Conservation (phyloP, 2,329 filamentous ascomycete genomes). For the Ilyonectria destructans region DNA sequence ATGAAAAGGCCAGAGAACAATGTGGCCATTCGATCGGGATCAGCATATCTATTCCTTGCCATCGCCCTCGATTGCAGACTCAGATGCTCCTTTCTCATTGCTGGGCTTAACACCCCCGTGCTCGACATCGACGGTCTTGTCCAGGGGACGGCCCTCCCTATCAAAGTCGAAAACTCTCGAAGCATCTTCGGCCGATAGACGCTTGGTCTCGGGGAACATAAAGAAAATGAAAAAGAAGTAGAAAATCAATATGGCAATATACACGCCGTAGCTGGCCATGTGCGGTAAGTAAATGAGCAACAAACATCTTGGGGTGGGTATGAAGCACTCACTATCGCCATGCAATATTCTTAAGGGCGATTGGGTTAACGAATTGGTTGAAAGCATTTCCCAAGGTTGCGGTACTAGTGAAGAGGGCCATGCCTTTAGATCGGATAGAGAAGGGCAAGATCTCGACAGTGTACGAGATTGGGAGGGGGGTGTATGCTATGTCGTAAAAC, state of each 20-base stretch:
- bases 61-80: no score
- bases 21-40: no score
- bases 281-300: background rate
- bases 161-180: slow-evolving; percentile 37
- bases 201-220: slow-evolving; percentile 46
- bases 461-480: slow-evolving; percentile 46
- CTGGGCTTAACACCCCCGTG: no score
- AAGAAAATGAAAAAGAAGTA: slow-evolving; percentile 42
- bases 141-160: background rate
- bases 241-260: slow-evolving; percentile 41
- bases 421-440: slow-evolving; percentile 46
- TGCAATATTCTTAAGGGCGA: slow-evolving; percentile 40
- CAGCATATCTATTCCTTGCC: no score
- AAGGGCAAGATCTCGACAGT: slow-evolving; percentile 49
- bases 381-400: slow-evolving; percentile 42
- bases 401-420: slow-evolving; percentile 39
- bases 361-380: slow-evolving; percentile 46
- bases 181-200: slow-evolving; percentile 38
- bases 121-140: background rate
- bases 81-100: no score
- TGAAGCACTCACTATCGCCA: slow-evolving; percentile 42
- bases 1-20: no score
- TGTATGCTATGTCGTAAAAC: slow-evolving; percentile 47
- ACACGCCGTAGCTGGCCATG: slow-evolving; percentile 37
- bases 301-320: background rate